These are phyloP conservation scores for Sclerotinia trifoliorum DNA, from an alignment of 2,329 filamentous ascomycete genomes.

Conservation along the genomic window DNA sequence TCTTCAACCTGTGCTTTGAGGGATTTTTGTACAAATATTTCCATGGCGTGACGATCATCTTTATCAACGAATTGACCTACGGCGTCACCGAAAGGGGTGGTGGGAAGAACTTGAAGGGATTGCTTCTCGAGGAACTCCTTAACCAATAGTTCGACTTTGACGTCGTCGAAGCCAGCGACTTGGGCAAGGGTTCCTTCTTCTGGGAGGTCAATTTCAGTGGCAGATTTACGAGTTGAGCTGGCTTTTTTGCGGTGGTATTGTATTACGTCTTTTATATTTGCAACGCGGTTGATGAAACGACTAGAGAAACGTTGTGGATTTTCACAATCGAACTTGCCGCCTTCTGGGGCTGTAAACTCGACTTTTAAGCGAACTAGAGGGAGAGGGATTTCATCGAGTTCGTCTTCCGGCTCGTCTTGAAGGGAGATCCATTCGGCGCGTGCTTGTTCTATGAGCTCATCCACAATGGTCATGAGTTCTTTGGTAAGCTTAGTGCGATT, in stretches of 20 bases:
- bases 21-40: conserved; percentile 72
- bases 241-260: conserved; percentile 90
- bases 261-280: conserved; percentile 91
- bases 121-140: conserved; percentile 78
- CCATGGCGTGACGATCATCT: conserved; percentile 90
- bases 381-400: conserved; percentile 65
- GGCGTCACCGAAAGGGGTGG: conserved; percentile 89
- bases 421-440: conserved; percentile 75
- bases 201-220: conserved; percentile 53
- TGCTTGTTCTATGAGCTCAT: conserved; percentile 84
- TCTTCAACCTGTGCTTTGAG: conserved; percentile 68
- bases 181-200: conserved; percentile 63
- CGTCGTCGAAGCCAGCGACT: conserved; percentile 60
- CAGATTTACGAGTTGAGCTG: conserved; percentile 46
- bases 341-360: conserved; percentile 82
- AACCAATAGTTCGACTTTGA: conserved; percentile 88
- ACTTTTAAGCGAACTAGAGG: conserved; percentile 88
- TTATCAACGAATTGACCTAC: conserved; percentile 93
- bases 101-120: conserved; percentile 86
- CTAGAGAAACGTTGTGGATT: conserved; percentile 97
- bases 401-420: conserved; percentile 61
- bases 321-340: conserved; percentile 83
- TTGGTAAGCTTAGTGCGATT: conserved; percentile 79
- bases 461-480: conserved; percentile 73
- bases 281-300: conserved; percentile 83